Percentiles rank a stretch among this genome's conserved stretches.
Conservation (phyloP, 2,329 filamentous ascomycete species). For the Apiospora malaysiana region DNA sequence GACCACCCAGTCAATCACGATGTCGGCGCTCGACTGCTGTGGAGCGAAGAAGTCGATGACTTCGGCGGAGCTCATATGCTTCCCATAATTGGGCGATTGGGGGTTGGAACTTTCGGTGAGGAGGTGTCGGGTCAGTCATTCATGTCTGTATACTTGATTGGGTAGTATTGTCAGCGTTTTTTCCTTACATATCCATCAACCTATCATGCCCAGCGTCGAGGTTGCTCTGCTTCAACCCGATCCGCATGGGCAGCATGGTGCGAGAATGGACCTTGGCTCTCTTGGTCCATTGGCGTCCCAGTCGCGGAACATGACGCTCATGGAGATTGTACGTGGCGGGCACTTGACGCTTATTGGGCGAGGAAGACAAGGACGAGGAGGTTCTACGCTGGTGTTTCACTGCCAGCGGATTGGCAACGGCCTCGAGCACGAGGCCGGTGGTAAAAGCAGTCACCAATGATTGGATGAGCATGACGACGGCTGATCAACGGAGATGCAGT, state of each 20-base stretch:
- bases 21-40: conserved; percentile 36
- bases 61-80: conserved; percentile 45
- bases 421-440: conserved; percentile 30
- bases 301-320: conserved; percentile 38
- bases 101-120: conserved; percentile 33
- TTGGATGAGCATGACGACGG: conserved; percentile 28
- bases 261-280: conserved; percentile 32
- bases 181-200: conserved; percentile 40
- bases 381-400: neutral
- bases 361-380: neutral
- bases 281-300: conserved; percentile 35
- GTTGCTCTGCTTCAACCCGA: conserved; percentile 40
- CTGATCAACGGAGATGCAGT: neutral
- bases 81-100: conserved; percentile 40
- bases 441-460: conserved; percentile 28
- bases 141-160: neutral
- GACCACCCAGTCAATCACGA: conserved; percentile 41
- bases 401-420: conserved; percentile 28
- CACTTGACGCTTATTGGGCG: conserved; percentile 28
- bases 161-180: no score
- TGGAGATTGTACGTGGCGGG: conserved; percentile 39
- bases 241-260: conserved; percentile 40
- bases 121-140: neutral
- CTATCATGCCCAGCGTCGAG: conserved; percentile 38
- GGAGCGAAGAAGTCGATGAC: conserved; percentile 47